Base-by-base conservation (phyloP, 495 filamentous ascomycete species). In the Penicillium flavigenum region DNA sequence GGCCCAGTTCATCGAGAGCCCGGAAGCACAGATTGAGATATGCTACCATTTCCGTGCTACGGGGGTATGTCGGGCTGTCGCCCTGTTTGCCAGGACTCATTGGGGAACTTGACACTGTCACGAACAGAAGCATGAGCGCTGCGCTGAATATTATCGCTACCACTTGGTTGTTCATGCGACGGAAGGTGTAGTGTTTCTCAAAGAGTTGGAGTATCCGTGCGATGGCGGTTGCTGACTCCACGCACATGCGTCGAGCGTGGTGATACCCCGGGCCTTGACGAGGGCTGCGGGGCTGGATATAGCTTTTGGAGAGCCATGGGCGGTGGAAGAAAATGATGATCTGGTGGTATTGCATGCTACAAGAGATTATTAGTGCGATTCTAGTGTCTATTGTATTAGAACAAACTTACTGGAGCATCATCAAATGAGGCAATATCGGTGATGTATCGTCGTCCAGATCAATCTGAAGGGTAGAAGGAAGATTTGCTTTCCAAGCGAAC, bases 331-430 rank as follows among this genome's bases (percentile, higher is more conserved):
- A 79, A 43, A 81, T 79, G 39, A 81, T 66, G 4, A 77, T 78
- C 57, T 79, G 76, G 56, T 81, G 74, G 52, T 80, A 81, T 79
- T 81, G 78, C 71, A 81, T 79, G 49, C 78, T 81, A 45, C 8
- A 9, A n/a, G n/a, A 24, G n/a, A 11, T 10, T 12, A 6, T 64
- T 24, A 64, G 46, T 42, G 17, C 27, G 24, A 16, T 38, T n/a
- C 1, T n/a, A 31, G 14, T 24, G 12, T 29, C 42, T 32, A 32
- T 8, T 2, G 2, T 22, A 26, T 9, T 19, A 11, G 1, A 6
- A 16, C 2, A 14, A 36, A 63, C 67, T 57, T 69, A 81, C 78
- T 81, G 78, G 1, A 82, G 65, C 57, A 80, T 71, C 19, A 81
- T 63, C 14, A 81, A 67, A 60, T 82, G 78, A 16, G 79, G 78